Evolutionary conservation across 805 yeast genomes (phyloP).

Genomic region (Pichia heedii): DNA sequence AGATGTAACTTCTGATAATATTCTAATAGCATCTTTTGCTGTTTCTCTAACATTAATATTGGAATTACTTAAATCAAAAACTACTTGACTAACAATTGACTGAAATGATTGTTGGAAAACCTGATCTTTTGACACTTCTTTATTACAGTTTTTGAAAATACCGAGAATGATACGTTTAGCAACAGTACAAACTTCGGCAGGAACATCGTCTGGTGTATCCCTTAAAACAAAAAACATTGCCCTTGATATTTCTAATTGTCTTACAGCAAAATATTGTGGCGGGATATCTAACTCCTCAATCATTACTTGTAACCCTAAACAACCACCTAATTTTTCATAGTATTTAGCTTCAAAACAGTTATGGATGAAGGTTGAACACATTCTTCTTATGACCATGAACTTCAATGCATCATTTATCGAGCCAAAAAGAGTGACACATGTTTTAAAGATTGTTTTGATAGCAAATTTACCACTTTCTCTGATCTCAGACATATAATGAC

Average conservation of each 20-base stretch:
- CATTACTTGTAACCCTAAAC: conserved; percentile 70
- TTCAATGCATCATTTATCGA: conserved; percentile 52
- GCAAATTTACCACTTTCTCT: conserved; percentile 63
- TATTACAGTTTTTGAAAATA: conserved; percentile 58
- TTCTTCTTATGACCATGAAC: conserved; percentile 65
- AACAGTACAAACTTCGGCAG: conserved; percentile 61
- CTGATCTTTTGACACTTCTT: conserved; percentile 49
- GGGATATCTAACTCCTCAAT: conserved; percentile 62
- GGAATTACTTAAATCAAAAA: conserved; percentile 87
- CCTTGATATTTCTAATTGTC: conserved; percentile 78
- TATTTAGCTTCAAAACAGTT: conserved; percentile 86
- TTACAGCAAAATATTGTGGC: conserved; percentile 58
- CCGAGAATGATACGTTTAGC: conserved; percentile 63
- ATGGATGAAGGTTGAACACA: conserved; percentile 80
- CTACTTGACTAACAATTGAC: conserved; percentile 78
- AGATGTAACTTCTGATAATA: conserved; percentile 59
- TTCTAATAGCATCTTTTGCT: conserved; percentile 60
- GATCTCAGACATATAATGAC: conserved; percentile 65
- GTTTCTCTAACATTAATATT: conserved; percentile 75
- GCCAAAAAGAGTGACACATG: conserved; percentile 63
- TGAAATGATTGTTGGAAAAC: conserved; percentile 66
- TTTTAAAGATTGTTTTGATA: conserved; percentile 49
- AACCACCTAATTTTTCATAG: conserved; percentile 82
- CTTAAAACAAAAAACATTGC: conserved; percentile 83
- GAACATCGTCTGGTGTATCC: conserved; percentile 85